These are phyloP conservation scores for Ambrosiella xylebori DNA, from an alignment of 2,329 filamentous ascomycete genomes.

Conservation along the genomic window DNA sequence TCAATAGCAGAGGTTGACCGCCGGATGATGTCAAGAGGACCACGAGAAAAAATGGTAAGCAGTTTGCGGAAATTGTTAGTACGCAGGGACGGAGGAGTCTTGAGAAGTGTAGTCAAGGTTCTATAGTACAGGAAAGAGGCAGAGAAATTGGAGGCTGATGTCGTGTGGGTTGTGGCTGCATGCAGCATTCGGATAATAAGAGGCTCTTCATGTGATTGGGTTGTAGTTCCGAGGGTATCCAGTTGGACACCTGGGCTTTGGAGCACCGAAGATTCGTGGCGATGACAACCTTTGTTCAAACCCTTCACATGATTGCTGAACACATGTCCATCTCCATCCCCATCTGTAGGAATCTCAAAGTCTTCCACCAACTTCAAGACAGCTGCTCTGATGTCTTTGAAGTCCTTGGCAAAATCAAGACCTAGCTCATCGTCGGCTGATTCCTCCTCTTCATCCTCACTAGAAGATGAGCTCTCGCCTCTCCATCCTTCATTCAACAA, in stretches of 20 bases:
- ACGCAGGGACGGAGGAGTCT: constrained; percentile 41
- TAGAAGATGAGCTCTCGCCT: neutral
- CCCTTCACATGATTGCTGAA: constrained; percentile 55
- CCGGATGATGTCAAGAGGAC: constrained; percentile 51
- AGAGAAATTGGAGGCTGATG: constrained; percentile 66
- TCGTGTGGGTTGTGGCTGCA: constrained; percentile 58
- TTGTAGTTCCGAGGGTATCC: too few species aligned
- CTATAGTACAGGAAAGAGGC: constrained; percentile 75
- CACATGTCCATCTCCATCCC: constrained; percentile 33
- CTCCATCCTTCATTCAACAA: neutral
- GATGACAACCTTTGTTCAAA: constrained; percentile 38
- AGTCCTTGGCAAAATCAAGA: constrained; percentile 59
- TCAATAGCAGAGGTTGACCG: constrained; percentile 56
- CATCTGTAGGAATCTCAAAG: constrained; percentile 49
- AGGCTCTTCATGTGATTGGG: constrained; percentile 21
- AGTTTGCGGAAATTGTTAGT: constrained; percentile 54
- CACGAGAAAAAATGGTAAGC: constrained; percentile 56
- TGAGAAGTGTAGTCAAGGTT: constrained; percentile 56
- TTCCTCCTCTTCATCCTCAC: neutral
- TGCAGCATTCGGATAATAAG: constrained; percentile 57
- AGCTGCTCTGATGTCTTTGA: constrained; percentile 63
- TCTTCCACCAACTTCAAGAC: constrained; percentile 69
- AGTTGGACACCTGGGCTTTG: constrained; percentile 18
- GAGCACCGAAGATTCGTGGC: constrained; percentile 21
- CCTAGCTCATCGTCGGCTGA: neutral